phyloP scores from a whole-genome alignment of 371 early-diverging fungal species.

The Mucor piriformis region DNA sequence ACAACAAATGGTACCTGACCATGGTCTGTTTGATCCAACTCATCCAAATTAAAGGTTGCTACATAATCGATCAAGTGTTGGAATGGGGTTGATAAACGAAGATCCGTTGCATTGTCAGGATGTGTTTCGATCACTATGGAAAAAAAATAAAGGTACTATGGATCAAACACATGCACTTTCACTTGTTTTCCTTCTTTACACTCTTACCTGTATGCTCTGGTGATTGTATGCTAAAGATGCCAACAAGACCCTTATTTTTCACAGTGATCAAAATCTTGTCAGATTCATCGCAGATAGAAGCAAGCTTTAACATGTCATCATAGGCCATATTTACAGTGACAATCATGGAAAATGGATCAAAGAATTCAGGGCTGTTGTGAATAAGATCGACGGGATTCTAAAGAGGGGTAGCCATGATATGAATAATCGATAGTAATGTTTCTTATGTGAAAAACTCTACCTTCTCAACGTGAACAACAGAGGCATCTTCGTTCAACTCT shows the following conservation, averaged over 20 bases:
- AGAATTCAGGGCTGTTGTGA: constrained; percentile 59
- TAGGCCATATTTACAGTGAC: constrained; percentile 72
- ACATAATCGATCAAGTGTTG: constrained; percentile 65
- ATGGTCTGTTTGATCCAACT: constrained; percentile 70
- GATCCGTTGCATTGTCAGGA: constrained; percentile 75
- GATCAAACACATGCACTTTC: neutral
- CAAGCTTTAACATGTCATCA: constrained; percentile 55
- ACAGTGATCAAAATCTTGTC: constrained; percentile 73
- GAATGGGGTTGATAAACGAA: constrained; percentile 85
- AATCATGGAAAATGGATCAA: constrained; percentile 72
- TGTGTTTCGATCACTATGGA: constrained; percentile 87
- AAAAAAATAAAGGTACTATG: neutral
- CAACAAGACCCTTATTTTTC: constrained; percentile 73
- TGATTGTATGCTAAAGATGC: constrained; percentile 67
- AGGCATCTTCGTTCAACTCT: constrained; percentile 89
- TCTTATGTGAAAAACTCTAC: constrained; percentile 26
- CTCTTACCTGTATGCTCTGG: constrained; percentile 75
- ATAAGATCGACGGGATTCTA: constrained; percentile 47
- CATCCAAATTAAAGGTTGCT: constrained; percentile 64
- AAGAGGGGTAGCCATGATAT: neutral
- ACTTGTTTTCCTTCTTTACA: neutral
- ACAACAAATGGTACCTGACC: constrained; percentile 86
- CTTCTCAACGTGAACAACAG: constrained; percentile 55
- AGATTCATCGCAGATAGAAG: constrained; percentile 60
- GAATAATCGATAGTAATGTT: neutral